Base-by-base conservation (phyloP, 139 green algal genomes). In the Edaphochlamys debaryana region DNA sequence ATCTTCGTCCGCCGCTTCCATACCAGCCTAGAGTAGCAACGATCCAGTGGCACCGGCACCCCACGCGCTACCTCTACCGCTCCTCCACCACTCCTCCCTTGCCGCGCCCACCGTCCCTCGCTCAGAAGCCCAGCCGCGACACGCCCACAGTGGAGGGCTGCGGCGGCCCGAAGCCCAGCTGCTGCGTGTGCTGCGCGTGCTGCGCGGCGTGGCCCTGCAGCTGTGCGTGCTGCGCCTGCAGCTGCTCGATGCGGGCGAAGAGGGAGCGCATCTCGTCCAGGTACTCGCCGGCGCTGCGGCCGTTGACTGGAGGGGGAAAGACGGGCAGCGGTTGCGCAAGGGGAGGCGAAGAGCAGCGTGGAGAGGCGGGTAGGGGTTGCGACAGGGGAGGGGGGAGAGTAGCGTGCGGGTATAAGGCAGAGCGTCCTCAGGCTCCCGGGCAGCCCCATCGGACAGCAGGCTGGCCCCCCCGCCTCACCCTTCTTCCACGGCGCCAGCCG, bases 181-280 rank as follows among this genome's bases (percentile, higher is more conserved):
- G 58, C 58, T 63, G 75, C 56, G 56, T 6, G 50, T 19, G 20
- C 6, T n/a, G 27, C 38, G n/a, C n/a, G n/a, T n/a, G n/a, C n/a
- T n/a, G n/a, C n/a, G n/a, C n/a, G n/a, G n/a, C n/a, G n/a, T n/a
- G n/a, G n/a, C n/a, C n/a, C n/a, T n/a, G n/a, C n/a, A n/a, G n/a
- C 37, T 80, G 73, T 3, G 30, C 19, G 4, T 58, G 74, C 32
- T 62, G 60, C 38, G 71, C 60, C 74, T 81, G 74, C 74, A 81
- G 41, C 60, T 81, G 74, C 30, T 42, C 45, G 15, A 82, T 82
- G 22, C 63, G 62, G 17, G 41, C 45, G 63, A 40, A 73, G n/a
- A 73, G 40, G 32, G 25, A 48, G 42, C 76, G 76, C 27, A 82
- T 74, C 45, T 82, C 76, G 32, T 82, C 67, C 36, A 82, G 64